Conservation (phyloP, 176 grass and related monocot species). For the Carex pumila region DNA sequence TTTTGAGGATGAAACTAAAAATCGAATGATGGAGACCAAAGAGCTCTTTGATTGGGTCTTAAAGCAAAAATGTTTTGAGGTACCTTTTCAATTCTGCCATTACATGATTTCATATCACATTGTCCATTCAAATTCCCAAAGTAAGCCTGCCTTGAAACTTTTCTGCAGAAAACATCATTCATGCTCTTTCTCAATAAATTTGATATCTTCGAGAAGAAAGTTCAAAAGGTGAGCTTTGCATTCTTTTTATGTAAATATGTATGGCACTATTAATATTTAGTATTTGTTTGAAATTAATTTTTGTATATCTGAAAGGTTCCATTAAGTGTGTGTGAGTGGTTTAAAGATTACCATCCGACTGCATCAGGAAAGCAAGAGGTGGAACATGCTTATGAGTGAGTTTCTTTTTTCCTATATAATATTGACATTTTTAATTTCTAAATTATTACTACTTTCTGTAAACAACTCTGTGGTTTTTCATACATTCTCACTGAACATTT, state of each 20-base stretch:
- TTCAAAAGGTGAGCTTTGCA: slow-evolving; percentile 55
- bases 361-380: slow-evolving; percentile 88
- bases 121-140: slow-evolving; percentile 7
- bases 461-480: background rate
- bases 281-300: slow-evolving; percentile 1
- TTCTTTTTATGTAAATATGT: slow-evolving; percentile 10
- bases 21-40: slow-evolving; percentile 95
- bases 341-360: slow-evolving; percentile 81
- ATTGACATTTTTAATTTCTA: background rate
- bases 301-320: slow-evolving; percentile 49
- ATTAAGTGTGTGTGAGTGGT: slow-evolving; percentile 85
- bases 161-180: slow-evolving; percentile 91
- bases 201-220: slow-evolving; percentile 95
- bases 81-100: slow-evolving; percentile 19
- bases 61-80: slow-evolving; percentile 94
- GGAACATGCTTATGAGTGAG: slow-evolving; percentile 93
- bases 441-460: background rate
- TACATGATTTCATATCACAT: background rate
- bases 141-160: background rate
- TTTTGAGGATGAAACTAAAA: slow-evolving; percentile 87
- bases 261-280: background rate
- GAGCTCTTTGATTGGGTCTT: slow-evolving; percentile 95
- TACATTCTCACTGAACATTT: background rate
- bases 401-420: slow-evolving; percentile 7
- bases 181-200: slow-evolving; percentile 98